These are phyloP conservation scores for Trypanosoma mega DNA, from an alignment of 208 protist species.

Conservation along the genomic window DNA sequence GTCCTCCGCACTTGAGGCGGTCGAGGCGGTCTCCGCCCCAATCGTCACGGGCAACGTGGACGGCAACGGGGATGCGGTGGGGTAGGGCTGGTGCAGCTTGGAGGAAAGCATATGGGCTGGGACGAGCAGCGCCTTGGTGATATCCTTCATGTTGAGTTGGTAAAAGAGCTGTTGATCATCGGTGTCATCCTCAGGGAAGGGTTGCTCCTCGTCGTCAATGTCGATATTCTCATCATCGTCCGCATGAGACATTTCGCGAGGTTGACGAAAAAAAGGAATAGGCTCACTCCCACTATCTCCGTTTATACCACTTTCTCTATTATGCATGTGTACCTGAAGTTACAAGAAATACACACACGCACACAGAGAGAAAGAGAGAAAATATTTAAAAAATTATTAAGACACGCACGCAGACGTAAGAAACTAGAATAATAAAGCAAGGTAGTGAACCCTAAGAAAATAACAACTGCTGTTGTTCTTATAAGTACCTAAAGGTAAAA, in stretches of 20 bases:
- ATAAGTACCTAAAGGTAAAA: neutral
- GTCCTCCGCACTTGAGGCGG: too few species aligned
- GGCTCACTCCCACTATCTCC: neutral
- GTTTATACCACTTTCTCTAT: neutral
- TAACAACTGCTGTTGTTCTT: neutral
- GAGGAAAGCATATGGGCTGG: slow-evolving; percentile 15
- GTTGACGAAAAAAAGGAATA: neutral
- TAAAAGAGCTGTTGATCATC: slow-evolving; percentile 13
- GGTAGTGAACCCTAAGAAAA: neutral
- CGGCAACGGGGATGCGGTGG: too few species aligned
- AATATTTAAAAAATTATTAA: neutral
- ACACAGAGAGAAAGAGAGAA: slow-evolving; percentile 1
- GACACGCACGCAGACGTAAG: neutral
- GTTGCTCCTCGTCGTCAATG: too few species aligned
- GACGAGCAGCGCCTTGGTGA: slow-evolving; percentile 21
- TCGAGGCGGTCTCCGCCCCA: too few species aligned
- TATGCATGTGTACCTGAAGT: too few species aligned
- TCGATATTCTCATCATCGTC: neutral
- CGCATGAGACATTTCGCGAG: neutral
- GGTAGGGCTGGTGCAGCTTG: slow-evolving; percentile 9
- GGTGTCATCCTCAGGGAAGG: too few species aligned
- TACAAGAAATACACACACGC: slow-evolving; percentile 2
- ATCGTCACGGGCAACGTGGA: too few species aligned
- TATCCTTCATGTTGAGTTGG: slow-evolving; percentile 12
- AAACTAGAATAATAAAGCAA: too few species aligned